Conservation (phyloP, 768 basidiomycete species). For the Scleroderma citrinum region DNA sequence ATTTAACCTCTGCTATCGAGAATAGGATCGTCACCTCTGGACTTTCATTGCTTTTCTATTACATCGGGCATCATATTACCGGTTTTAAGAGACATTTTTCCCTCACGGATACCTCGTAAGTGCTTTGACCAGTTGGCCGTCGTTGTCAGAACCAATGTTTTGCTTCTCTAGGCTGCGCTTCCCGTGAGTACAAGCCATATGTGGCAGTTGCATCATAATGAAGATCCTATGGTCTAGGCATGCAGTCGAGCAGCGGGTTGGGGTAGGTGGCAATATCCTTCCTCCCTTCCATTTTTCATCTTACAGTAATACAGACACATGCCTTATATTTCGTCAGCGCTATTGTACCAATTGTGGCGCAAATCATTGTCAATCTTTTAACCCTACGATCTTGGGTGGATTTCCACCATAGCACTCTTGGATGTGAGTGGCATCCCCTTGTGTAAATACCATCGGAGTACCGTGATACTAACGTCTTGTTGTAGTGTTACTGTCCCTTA, state of each 20-base stretch:
- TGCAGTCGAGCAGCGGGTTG: constrained; percentile 64
- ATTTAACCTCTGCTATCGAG: too few species aligned
- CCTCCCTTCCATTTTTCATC: background rate
- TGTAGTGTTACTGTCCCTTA: constrained; percentile 63
- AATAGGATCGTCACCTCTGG: constrained; percentile 54
- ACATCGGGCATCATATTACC: constrained; percentile 46
- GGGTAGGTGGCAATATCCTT: constrained; percentile 29
- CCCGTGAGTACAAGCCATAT: constrained; percentile 27
- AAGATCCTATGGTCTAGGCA: constrained; percentile 33
- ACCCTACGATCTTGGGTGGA: constrained; percentile 85
- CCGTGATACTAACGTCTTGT: background rate
- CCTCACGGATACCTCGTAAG: constrained; percentile 67
- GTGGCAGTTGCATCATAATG: background rate
- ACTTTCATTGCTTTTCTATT: constrained; percentile 50
- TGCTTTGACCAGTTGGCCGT: constrained; percentile 7
- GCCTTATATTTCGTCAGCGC: constrained; percentile 38
- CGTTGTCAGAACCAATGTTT: background rate
- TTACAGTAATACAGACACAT: constrained; percentile 18
- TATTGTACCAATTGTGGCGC: constrained; percentile 61
- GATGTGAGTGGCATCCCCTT: constrained; percentile 12
- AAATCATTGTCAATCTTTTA: constrained; percentile 60
- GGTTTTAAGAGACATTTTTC: constrained; percentile 80
- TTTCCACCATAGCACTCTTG: constrained; percentile 58
- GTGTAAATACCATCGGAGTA: too few species aligned
- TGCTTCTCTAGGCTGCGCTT: constrained; percentile 27